Percentiles rank a stretch among this genome's conserved stretches.
phyloP scores from a whole-genome alignment of 805 yeast genomes.

The Metschnikowia kofuensis region DNA sequence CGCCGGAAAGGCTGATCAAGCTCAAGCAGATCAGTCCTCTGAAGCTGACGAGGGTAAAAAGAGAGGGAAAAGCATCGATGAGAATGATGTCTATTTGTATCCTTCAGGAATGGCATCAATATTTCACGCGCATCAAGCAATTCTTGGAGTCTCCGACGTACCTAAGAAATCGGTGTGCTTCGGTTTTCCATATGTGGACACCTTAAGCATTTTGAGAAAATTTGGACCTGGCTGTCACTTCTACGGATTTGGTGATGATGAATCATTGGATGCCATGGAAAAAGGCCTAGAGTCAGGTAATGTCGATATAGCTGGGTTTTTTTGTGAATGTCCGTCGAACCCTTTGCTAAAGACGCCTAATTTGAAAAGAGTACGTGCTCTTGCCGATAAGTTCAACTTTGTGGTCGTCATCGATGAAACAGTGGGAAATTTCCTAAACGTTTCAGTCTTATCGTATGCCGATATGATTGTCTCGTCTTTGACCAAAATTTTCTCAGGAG shows the following conservation, averaged over 20 bases:
- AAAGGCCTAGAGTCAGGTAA: constrained; percentile 53
- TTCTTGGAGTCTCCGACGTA: constrained; percentile 25
- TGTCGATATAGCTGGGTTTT: constrained; percentile 62
- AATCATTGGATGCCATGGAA: constrained; percentile 65
- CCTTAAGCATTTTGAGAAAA: constrained; percentile 77
- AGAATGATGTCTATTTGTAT: constrained; percentile 74
- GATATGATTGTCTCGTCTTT: constrained; percentile 85
- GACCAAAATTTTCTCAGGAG: constrained; percentile 92
- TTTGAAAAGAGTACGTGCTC: constrained; percentile 55
- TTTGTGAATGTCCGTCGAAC: constrained; percentile 93
- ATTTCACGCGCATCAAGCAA: constrained; percentile 70
- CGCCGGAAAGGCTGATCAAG: constrained; percentile 56
- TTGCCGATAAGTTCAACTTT: constrained; percentile 70
- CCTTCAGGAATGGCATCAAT: constrained; percentile 95
- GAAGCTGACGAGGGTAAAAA: constrained; percentile 10
- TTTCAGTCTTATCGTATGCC: constrained; percentile 76
- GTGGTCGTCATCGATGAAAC: constrained; percentile 91
- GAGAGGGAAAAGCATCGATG: constrained; percentile 36
- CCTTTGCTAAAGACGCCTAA: constrained; percentile 89
- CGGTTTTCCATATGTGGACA: constrained; percentile 96
- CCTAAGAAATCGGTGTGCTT: constrained; percentile 76
- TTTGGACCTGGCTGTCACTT: constrained; percentile 92
- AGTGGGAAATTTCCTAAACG: constrained; percentile 84
- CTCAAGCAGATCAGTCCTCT: constrained; percentile 24
- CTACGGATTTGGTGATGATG: constrained; percentile 79